Conservation (phyloP, 2,329 filamentous ascomycete species). For the Monosporascus sp. region DNA sequence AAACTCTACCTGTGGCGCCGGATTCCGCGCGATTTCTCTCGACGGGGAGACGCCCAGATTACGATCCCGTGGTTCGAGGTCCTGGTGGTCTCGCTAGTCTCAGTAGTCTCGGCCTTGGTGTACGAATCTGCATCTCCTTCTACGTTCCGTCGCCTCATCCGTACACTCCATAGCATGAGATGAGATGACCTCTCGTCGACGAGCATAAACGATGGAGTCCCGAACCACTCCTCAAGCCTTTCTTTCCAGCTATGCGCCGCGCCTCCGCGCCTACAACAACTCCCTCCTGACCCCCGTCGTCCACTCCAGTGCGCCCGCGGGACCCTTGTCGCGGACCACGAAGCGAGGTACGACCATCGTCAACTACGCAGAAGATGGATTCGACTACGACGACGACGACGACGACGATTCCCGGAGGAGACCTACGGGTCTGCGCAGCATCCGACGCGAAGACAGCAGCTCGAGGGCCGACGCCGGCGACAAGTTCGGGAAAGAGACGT, state of each 20-base stretch:
- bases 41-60: too few species aligned
- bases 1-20: too few species aligned
- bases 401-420: slow-evolving; percentile 71
- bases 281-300: slow-evolving; percentile 82
- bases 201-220: slow-evolving; percentile 37
- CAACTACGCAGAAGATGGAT: slow-evolving; percentile 96
- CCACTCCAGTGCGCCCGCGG: slow-evolving; percentile 60
- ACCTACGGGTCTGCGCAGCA: slow-evolving; percentile 76
- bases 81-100: background rate
- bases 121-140: too few species aligned
- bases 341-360: slow-evolving; percentile 95
- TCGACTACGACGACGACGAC: slow-evolving; percentile 71
- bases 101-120: background rate
- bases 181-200: slow-evolving; percentile 8
- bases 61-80: background rate
- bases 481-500: slow-evolving; percentile 78
- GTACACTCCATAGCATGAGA: slow-evolving; percentile 4
- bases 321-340: slow-evolving; percentile 73
- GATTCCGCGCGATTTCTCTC: too few species aligned
- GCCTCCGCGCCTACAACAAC: slow-evolving; percentile 86
- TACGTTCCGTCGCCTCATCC: too few species aligned
- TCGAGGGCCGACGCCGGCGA: slow-evolving; percentile 62
- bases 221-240: slow-evolving; percentile 70
- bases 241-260: slow-evolving; percentile 85
- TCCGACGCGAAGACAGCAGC: slow-evolving; percentile 68